phyloP scores from a whole-genome alignment of 257 asterid species.

The Nicotiana obtusifolia region DNA sequence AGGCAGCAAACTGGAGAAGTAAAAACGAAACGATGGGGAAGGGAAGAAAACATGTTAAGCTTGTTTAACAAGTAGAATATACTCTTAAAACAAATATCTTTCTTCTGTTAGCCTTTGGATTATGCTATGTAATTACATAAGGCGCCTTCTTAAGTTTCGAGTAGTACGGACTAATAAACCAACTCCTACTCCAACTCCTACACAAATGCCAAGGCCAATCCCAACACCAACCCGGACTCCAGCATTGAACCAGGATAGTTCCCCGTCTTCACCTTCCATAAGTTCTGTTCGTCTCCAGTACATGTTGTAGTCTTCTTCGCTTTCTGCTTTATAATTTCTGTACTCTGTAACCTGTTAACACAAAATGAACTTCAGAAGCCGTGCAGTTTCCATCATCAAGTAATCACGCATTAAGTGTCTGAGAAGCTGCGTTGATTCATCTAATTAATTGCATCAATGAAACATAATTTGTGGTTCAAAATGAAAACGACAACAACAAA shows the following conservation, averaged over 20 bases:
- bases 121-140: slow-evolving; percentile 22
- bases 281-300: slow-evolving; percentile 36
- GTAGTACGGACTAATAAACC: slow-evolving; percentile 32
- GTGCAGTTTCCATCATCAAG: not conserved
- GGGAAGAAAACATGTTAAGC: not conserved
- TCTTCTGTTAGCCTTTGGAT: slow-evolving; percentile 8
- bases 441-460: not conserved
- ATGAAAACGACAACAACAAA: not conserved
- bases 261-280: slow-evolving; percentile 38
- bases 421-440: not conserved
- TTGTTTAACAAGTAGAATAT: not conserved
- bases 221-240: slow-evolving; percentile 43
- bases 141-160: slow-evolving; percentile 59
- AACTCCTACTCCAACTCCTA: slow-evolving; percentile 37
- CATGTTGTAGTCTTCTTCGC: slow-evolving; percentile 30
- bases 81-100: not conserved
- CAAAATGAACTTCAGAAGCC: not conserved
- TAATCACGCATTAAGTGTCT: not conserved
- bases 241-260: slow-evolving; percentile 38
- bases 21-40: not conserved
- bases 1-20: not conserved
- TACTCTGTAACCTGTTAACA: slow-evolving; percentile 30
- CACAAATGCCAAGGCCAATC: slow-evolving; percentile 38
- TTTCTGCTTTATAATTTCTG: slow-evolving; percentile 26
- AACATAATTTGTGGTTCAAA: not conserved